These are phyloP conservation scores for Cyberlindnera sargentensis DNA, from an alignment of 805 yeast species.

Conservation along the genomic window DNA sequence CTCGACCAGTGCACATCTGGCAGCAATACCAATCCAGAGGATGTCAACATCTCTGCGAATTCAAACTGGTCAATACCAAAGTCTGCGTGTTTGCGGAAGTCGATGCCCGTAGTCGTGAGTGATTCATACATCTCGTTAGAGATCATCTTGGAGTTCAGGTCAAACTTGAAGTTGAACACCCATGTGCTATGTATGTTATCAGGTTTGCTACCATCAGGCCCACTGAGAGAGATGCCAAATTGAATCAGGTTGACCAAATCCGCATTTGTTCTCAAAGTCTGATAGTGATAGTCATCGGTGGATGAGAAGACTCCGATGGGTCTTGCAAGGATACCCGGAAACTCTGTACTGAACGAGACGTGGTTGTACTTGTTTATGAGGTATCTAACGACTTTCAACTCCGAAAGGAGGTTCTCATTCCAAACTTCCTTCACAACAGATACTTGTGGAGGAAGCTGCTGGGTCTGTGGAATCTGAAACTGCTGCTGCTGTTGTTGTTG, in stretches of 20 bases:
- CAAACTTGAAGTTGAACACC: slow-evolving; percentile 92
- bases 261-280: slow-evolving; percentile 85
- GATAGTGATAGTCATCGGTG: slow-evolving; percentile 90
- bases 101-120: slow-evolving; percentile 74
- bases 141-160: slow-evolving; percentile 72
- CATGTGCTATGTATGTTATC: slow-evolving; percentile 72
- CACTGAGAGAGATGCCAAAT: slow-evolving; percentile 72
- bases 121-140: slow-evolving; percentile 79
- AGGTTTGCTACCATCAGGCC: slow-evolving; percentile 61
- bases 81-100: slow-evolving; percentile 64
- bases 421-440: slow-evolving; percentile 57
- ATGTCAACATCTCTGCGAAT: slow-evolving; percentile 79
- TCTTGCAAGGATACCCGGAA: slow-evolving; percentile 93
- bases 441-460: slow-evolving; percentile 6
- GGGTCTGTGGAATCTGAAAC: slow-evolving; percentile 18
- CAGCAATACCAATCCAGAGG: slow-evolving; percentile 78
- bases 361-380: slow-evolving; percentile 50
- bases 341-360: slow-evolving; percentile 79
- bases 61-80: slow-evolving; percentile 74
- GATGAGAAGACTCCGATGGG: slow-evolving; percentile 92
- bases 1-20: slow-evolving; percentile 73
- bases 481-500: slow-evolving; percentile 13
- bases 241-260: slow-evolving; percentile 84
- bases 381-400: slow-evolving; percentile 54
- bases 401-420: slow-evolving; percentile 61